Evolutionary conservation across 2,329 filamentous ascomycete species (phyloP).

Genomic region (Phoma sp.): DNA sequence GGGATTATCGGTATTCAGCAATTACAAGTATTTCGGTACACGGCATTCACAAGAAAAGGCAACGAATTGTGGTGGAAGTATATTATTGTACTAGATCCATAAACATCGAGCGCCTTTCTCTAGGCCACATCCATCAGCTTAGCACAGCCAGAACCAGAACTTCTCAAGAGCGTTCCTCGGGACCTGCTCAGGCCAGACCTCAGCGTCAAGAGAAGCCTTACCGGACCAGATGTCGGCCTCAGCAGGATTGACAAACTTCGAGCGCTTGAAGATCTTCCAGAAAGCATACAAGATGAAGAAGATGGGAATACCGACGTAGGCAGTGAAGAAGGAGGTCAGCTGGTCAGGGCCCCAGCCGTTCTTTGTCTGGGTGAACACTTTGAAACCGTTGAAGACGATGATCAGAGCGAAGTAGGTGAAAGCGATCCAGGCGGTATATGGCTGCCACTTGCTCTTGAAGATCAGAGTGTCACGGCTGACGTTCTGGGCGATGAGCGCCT

Average conservation of each 20-base stretch:
- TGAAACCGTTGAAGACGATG: slow-evolving; percentile 68
- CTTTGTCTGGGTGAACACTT: slow-evolving; percentile 61
- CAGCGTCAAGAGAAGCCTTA: slow-evolving; percentile 56
- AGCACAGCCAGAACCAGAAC: slow-evolving; percentile 58
- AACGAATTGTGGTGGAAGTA: not conserved
- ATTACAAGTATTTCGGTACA: not conserved
- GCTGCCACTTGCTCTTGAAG: slow-evolving; percentile 56
- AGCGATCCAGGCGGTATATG: slow-evolving; percentile 64
- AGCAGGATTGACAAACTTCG: slow-evolving; percentile 54
- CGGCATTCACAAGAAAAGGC: not conserved
- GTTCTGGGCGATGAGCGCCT: slow-evolving; percentile 54
- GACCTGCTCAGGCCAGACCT: slow-evolving; percentile 52
- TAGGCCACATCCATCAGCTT: slow-evolving; percentile 6
- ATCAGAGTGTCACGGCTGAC: slow-evolving; percentile 62
- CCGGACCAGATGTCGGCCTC: slow-evolving; percentile 56
- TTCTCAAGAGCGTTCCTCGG: slow-evolving; percentile 55
- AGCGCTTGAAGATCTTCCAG: slow-evolving; percentile 72
- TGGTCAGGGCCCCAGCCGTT: slow-evolving; percentile 42
- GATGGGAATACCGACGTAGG: slow-evolving; percentile 54
- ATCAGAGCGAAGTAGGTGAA: slow-evolving; percentile 62
- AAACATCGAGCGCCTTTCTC: slow-evolving; percentile 7
- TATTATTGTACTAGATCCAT: not conserved
- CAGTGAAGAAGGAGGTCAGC: slow-evolving; percentile 58
- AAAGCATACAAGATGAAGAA: slow-evolving; percentile 59
- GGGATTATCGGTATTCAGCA: not conserved